phyloP scores from a whole-genome alignment of 2,329 filamentous ascomycete genomes.

The Furcasterigmium sp. region DNA sequence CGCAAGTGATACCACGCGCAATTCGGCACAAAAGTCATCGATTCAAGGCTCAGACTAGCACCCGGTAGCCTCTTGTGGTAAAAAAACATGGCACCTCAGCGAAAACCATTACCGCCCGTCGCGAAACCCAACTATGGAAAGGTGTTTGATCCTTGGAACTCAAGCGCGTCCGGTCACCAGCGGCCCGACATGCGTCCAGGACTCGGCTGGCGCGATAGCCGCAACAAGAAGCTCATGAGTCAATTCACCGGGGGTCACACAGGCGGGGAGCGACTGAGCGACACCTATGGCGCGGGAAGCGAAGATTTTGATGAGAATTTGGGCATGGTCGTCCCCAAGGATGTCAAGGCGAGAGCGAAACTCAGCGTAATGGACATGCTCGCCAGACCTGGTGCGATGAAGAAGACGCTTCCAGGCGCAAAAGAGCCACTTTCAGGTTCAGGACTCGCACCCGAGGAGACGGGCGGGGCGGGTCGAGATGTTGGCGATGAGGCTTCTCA shows the following conservation, averaged over 20 bases:
- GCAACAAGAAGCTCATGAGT: conserved; percentile 61
- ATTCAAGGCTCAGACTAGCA: too few species aligned
- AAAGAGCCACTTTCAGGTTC: background rate
- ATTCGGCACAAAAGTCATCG: too few species aligned
- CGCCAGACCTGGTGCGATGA: conserved; percentile 38
- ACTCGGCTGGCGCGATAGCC: conserved; percentile 65
- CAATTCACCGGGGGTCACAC: conserved; percentile 60
- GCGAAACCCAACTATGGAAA: conserved; percentile 36
- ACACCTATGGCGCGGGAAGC: conserved; percentile 61
- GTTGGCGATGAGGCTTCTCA: too few species aligned
- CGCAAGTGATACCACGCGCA: background rate
- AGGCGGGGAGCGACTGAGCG: conserved; percentile 55
- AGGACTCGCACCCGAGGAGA: background rate
- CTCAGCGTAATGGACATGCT: conserved; percentile 52
- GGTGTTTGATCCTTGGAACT: conserved; percentile 66
- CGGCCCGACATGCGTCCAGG: conserved; percentile 62
- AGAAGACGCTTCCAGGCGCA: conserved; percentile 5
- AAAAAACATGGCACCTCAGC: background rate
- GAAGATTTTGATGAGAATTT: conserved; percentile 44
- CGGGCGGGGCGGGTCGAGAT: too few species aligned
- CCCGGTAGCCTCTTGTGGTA: too few species aligned
- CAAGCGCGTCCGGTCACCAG: conserved; percentile 73
- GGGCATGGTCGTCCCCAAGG: conserved; percentile 37
- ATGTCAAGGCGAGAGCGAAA: conserved; percentile 29
- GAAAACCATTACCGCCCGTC: conserved; percentile 19